Evolutionary conservation across 2,329 filamentous ascomycete genomes (phyloP), one percentile per base, ranked within the genome.

Genomic region (Akanthomyces dipterigenus): DNA sequence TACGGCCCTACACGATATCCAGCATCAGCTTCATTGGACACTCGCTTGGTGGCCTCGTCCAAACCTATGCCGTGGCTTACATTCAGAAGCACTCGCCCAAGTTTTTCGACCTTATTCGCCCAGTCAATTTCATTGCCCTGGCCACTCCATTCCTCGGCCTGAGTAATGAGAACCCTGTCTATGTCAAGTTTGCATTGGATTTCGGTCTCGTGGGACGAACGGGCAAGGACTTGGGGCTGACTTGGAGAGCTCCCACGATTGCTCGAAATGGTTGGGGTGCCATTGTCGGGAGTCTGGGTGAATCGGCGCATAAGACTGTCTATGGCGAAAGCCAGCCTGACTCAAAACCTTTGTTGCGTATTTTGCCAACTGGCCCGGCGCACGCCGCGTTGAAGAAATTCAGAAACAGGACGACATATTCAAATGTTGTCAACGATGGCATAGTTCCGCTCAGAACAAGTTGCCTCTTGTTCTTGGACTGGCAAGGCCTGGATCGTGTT

Each of bases 81-180:
- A 96, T 98, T 50, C 90, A 97, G 68, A 97, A 97, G 71, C 92
- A 98, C 72, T 96, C 91, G 0, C 93, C 93, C 1, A 78, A 88
- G 11, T 98, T 98, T 72, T 98, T 98, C 68, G 83, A 93, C 55
- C 78, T 86, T 5, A 96, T 97, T 68, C 84, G 86, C 65, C 93
- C 93, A 0, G 80, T 96, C 71, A 97, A 97, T 71, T 98, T 98
- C 70, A 88, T 98, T 65, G 82, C 89, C 31, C 78, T 98, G 66
- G 93, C 93, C 18, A 88, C 93, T 0, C 93, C 93, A 0, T 91
- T 97, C 66, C 77, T 98, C 1, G 93, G 93, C 0, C 78, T 98
- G 42, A 98, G 93, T 73, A 97, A 99, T 71, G 95, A 99, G 71
- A 99, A 99, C 68, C 95, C 95, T 0, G 81, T 98, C 61, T 99